Percentiles rank a stretch among this genome's conserved stretches.
These are phyloP conservation scores for Helicostylum pulchrum DNA, from an alignment of 192 early-diverging fungal species.

Conservation along the genomic window DNA sequence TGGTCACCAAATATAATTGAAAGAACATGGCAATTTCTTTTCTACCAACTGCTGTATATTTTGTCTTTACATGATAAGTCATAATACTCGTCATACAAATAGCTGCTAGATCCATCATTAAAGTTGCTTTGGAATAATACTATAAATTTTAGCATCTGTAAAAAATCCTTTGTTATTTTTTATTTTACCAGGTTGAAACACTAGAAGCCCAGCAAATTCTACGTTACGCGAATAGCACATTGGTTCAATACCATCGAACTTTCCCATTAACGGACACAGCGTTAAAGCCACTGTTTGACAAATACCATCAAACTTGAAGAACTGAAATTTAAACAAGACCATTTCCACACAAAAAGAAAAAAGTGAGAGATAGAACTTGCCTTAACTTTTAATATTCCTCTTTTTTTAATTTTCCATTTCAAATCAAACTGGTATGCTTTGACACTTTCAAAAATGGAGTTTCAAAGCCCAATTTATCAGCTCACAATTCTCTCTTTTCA, in stretches of 20 bases:
- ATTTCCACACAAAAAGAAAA: neutral
- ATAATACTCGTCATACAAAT: slow-evolving; percentile 93
- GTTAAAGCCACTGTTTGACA: slow-evolving; percentile 81
- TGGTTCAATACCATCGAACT: slow-evolving; percentile 71
- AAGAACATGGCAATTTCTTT: slow-evolving; percentile 98
- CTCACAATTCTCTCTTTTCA: slow-evolving; percentile 5
- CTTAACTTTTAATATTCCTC: neutral
- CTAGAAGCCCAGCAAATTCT: slow-evolving; percentile 74
- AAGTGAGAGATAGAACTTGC: neutral
- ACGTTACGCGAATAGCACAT: slow-evolving; percentile 94
- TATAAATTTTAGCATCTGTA: neutral
- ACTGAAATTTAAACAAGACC: slow-evolving; percentile 39
- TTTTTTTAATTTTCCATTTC: neutral
- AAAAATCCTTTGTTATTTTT: neutral
- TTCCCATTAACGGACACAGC: slow-evolving; percentile 86
- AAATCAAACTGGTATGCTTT: neutral
- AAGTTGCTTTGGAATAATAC: slow-evolving; percentile 54
- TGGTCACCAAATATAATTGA: slow-evolving; percentile 86
- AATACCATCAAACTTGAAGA: slow-evolving; percentile 88
- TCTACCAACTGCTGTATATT: slow-evolving; percentile 98
- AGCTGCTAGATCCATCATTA: slow-evolving; percentile 88
- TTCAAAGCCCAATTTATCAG: neutral
- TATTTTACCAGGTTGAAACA: slow-evolving; percentile 81
- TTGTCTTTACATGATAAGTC: slow-evolving; percentile 94
- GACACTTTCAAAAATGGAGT: neutral